Base-by-base conservation (phyloP, 2,329 filamentous ascomycete species). In the Pseudogymnoascus sp. region DNA sequence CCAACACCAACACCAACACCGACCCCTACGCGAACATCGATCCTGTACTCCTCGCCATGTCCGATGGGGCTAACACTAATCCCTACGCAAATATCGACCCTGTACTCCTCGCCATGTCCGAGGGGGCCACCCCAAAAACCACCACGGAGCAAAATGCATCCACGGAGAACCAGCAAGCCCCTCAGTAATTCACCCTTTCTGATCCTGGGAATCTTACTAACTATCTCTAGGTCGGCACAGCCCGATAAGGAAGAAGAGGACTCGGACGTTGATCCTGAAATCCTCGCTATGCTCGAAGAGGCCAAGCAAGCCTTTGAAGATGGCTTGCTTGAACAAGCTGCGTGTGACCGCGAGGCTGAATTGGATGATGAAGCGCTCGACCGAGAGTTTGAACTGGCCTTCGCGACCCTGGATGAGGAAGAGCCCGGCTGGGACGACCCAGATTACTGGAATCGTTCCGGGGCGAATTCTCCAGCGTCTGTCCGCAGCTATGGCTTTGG, bases 201-300 rank as follows among this genome's bases (percentile, higher is more conserved):
- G 17, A 33, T 56, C n/a, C 7, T 56, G 29, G 26, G n/a, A 21
- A 56, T 56, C 29, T 31, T 17, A 53, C 50, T 56, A 33, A 33
- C 50, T 3, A 2, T 7, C 10, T 56, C 4, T 11, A 56, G 50
- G 2, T 4, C 46, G 15, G 46, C 23, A 11, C 46, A 33, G 15
- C 10, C 9, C n/a, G 6, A 33, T n/a, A 53, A 2, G 7, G 50
- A 13, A 56, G 46, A 56, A 15, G 29, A 56, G 10, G 7, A 56
- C 10, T 13, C 10, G n/a, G 17, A 56, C 10, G 15, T 56, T n/a
- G 50, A 56, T 33, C 50, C 50, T 33, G 50, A 56, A 56, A 33
- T 56, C 29, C 50, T 56, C 50, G 29, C 50, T 29, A 56, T 56
- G 50, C 50, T 56, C 17, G 50, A 56, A 11, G 50, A 56, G n/a